phyloP scores from a whole-genome alignment of 1,284 basidiomycete genomes.

The Apiotrichum sp. region DNA sequence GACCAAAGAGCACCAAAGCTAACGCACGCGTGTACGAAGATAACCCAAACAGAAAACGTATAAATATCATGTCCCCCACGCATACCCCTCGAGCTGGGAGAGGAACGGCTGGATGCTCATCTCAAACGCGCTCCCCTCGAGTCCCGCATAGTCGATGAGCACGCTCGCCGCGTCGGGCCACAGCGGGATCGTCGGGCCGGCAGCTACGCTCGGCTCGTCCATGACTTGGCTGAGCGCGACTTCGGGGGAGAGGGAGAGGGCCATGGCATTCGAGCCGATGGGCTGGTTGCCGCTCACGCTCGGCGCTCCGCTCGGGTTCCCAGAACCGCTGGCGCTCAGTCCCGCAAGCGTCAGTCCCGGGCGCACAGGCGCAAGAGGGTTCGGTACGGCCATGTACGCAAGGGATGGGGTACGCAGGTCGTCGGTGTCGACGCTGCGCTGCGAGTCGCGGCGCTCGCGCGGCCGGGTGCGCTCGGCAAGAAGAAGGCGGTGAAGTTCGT shows the following conservation, averaged over 20 bases:
- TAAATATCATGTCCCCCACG: neutral
- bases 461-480: constrained; percentile 2
- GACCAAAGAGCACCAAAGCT: too few relatives aligned
- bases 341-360: neutral
- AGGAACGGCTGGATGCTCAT: constrained; percentile 6
- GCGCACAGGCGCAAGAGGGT: constrained; percentile 2
- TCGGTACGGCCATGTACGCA: neutral
- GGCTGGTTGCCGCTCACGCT: neutral
- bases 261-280: too few relatives aligned
- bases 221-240: too few relatives aligned
- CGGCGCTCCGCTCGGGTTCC: too few relatives aligned
- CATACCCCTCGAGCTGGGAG: constrained; percentile 2
- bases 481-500: constrained; percentile 9
- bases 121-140: constrained; percentile 1
- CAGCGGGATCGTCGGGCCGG: constrained; percentile 7
- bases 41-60: too few relatives aligned
- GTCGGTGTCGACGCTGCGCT: neutral
- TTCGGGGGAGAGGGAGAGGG: neutral
- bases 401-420: too few relatives aligned
- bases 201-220: constrained; percentile 3
- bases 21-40: too few relatives aligned
- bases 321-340: too few relatives aligned
- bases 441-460: neutral
- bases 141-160: constrained; percentile 5
- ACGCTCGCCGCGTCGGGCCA: constrained; percentile 12